Base-by-base conservation (phyloP, 768 basidiomycete genomes). In the Pleurotus ostreatus region DNA sequence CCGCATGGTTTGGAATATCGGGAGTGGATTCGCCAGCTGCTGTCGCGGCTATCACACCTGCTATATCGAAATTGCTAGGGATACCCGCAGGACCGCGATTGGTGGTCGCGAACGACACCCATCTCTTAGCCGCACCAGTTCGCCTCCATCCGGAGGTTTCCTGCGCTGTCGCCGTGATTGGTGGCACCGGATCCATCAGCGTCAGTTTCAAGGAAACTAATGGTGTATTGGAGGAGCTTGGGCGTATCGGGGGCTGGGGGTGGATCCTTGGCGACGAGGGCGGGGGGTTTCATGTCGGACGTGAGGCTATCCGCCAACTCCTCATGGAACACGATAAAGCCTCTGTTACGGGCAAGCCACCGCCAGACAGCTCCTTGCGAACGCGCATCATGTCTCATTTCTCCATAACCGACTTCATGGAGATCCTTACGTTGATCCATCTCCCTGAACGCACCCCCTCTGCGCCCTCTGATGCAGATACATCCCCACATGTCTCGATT, bases 221-320 rank as follows among this genome's bases (percentile, higher is more conserved):
- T 4, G 71, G 54, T 6, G 44, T 65, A 9, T 72, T 88, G 18
- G 65, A 79, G 47, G 84, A 89, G 62, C 77, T 89, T 41, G 88
- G 83, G 1, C 78, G 90, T 5, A 77, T 82, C 26, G 89, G 90
- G 3, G 89, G 90, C 1, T 91, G 86, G 87, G 89, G 90, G 0
- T 91, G 89, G 88, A 83, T 92, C 16, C 74, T 92, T 9, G 89
- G 90, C 5, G 90, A 92, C 65, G 90, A 92, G 66, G 92, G 92
- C 9, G 84, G 89, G 18, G 91, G 91, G 9, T 93, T 81, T 63
- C 80, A 87, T 64, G 85, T 92, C 57, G 92, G 92, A 5, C 77
- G 88, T 38, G 88, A 89, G 64, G 79, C 90, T 0, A 65, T 92
- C 18, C 85, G 91, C 3, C 79, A 86, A 59, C 78, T 92, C 48